Percentiles rank a stretch among this genome's conserved stretches.
Evolutionary conservation across 2,329 filamentous ascomycete species (phyloP).

Genomic region (Fusarium transvaalense): DNA sequence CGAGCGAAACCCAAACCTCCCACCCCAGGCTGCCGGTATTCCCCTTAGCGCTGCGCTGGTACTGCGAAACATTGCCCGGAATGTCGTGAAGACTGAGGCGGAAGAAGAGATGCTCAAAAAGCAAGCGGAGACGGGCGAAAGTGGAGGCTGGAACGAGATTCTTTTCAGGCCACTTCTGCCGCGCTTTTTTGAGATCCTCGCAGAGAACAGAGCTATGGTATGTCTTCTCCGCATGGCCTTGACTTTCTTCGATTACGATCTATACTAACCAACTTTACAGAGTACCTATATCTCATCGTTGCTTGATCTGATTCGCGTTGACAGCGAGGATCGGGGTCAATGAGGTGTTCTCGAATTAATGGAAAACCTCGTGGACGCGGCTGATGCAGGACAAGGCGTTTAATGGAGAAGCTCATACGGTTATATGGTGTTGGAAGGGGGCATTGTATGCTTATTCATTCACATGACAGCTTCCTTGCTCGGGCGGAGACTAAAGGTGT

Average conservation of each 20-base stretch:
- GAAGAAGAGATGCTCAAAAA: slow-evolving; percentile 66
- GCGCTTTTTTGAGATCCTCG: slow-evolving; percentile 76
- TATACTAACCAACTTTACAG: slow-evolving; percentile 47
- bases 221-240: slow-evolving; percentile 42
- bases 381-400: slow-evolving; percentile 27
- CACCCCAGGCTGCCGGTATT: slow-evolving; percentile 77
- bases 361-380: slow-evolving; percentile 22
- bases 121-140: slow-evolving; percentile 60
- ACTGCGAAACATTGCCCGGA: slow-evolving; percentile 81
- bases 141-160: slow-evolving; percentile 73
- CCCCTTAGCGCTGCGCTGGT: slow-evolving; percentile 83
- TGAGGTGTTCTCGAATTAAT: slow-evolving; percentile 27
- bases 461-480: slow-evolving; percentile 16
- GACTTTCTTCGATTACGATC: background rate
- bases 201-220: slow-evolving; percentile 74
- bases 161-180: slow-evolving; percentile 75
- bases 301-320: slow-evolving; percentile 54
- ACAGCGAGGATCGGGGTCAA: slow-evolving; percentile 47
- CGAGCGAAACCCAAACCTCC: slow-evolving; percentile 68
- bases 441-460: slow-evolving; percentile 13
- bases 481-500: slow-evolving; percentile 33
- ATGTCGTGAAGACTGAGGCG: slow-evolving; percentile 71
- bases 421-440: slow-evolving; percentile 8
- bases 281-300: slow-evolving; percentile 58
- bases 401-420: slow-evolving; percentile 6